Base-by-base conservation (phyloP, 352 stramenopile species). In the Stramenopiles sp. region DNA sequence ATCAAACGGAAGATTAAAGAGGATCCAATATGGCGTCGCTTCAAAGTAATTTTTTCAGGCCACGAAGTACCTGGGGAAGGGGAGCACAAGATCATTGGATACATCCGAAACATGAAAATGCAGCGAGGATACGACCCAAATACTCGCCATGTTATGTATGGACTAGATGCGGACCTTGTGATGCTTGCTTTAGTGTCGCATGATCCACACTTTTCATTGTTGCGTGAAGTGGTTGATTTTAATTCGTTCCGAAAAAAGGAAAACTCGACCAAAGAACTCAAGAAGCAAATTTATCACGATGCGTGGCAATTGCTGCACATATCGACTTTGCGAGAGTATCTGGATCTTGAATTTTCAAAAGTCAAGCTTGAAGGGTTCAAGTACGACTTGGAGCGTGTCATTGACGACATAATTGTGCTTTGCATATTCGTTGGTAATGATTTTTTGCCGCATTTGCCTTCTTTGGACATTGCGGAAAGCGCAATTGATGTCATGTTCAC, bases 341-440 rank as follows among this genome's bases (percentile, higher is more conserved):
- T 99, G 7, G 90, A 96, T 86, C 88, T 98, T 80, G 97, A 99
- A 86, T 97, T 99, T 87, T 86, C 84, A 8, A 55, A 55, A 14
- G 39, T 55, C 4, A 33, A 32, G 7, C 67, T 85, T 55, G 87
- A 88, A 84, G 78, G 81, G 0, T 98, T 98, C 86, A 82, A 87
- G 80, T 98, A 97, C 86, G 86, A 95, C 85, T 97, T 99, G 29
- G 97, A 99, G 85, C 89, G 95, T 25, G 92, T 98, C 81, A 93
- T 99, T 82, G 97, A 99, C 87, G 97, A 99, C 85, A 99, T 99
- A 85, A 97, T 99, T 7, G 92, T 99, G 83, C 90, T 99, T 80
- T 99, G 95, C n/a, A 99, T 99, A 85, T 88, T 99, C 67, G 91
- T 99, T 0, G 97, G 97, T 44, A 99, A 99, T 88, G 96, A 99